phyloP scores from a whole-genome alignment of 352 stramenopile genomes.

The Phytophthora colocasiae region DNA sequence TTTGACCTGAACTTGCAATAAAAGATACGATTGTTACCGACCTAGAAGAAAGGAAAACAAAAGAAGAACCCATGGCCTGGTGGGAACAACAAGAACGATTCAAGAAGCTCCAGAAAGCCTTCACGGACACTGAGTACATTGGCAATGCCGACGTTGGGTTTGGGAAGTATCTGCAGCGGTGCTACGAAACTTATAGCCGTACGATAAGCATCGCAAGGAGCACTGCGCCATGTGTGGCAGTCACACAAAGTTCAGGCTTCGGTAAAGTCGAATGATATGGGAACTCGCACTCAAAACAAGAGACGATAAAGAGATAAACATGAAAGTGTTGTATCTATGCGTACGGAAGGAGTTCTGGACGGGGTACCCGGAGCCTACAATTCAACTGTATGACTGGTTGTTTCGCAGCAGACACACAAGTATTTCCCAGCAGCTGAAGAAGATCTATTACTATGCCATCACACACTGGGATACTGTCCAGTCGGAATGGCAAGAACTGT shows the following conservation, averaged over 20 bases:
- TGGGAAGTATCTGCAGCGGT: not conserved
- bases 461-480: constrained; percentile 5
- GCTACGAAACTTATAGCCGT: not conserved
- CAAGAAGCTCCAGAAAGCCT: not conserved
- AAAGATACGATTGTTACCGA: no score
- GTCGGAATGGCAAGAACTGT: not conserved
- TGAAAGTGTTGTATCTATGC: not conserved
- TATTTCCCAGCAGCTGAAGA: not conserved
- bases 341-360: not conserved
- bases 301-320: not conserved
- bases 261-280: not conserved
- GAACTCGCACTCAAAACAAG: not conserved
- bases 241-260: not conserved
- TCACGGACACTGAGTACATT: not conserved
- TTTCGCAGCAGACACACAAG: not conserved
- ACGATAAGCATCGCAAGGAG: no score
- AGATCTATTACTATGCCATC: not conserved
- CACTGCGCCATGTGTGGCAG: no score
- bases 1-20: no score
- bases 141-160: not conserved
- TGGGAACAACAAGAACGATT: no score
- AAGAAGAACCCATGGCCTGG: no score
- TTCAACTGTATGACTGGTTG: constrained; percentile 2
- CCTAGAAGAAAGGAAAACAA: no score
- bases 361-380: constrained; percentile 6